Base-by-base conservation (phyloP, 169 alveolate species). In the Plasmodium ovale region DNA sequence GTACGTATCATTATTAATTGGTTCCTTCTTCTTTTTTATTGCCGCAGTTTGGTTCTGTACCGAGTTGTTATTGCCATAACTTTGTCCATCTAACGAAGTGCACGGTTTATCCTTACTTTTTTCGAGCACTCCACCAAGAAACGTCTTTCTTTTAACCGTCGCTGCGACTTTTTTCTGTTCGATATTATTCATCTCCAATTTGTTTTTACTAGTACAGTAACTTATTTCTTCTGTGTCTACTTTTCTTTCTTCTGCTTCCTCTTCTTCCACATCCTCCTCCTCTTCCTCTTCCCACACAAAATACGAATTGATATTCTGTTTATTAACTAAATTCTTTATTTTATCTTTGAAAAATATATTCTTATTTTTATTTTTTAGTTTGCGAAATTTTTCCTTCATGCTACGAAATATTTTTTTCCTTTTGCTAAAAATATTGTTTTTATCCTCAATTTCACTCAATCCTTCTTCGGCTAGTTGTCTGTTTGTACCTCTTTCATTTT, bases 311-410 rank as follows among this genome's bases (percentile, higher is more conserved):
- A 25, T 21, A 35, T 12, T 44, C 1, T 59, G 54, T 53, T 62
- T 77, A 64, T 37, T 42, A 27, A 19, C 31, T 25, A 77, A 9
- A 10, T 47, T 44, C 27, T 35, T 60, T 77, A 44, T n/a, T 67
- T 59, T 62, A 27, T 77, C 77, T 49, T 77, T 77, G 16, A 77
- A 77, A 19, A 72, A 72, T 9, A 33, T 72, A 31, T 77, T 60
- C 44, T 62, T 73, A 39, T 73, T 59, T 37, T 37, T 77, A 77
- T 77, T 77, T 77, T 77, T 77, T 42, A 77, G 42, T 77, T 44
- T 60, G 10, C 39, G 12, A 62, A 77, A 77, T 59, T 59, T 60
- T 37, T 74, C 47, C 33, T 77, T 77, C 88, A 77, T 77, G 56
- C n/a, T 47, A 62, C n/a, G 37, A 16, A 62, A 44, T 16, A 77